phyloP scores from a whole-genome alignment of 2,329 filamentous ascomycete genomes.

The Colletotrichum phormii region DNA sequence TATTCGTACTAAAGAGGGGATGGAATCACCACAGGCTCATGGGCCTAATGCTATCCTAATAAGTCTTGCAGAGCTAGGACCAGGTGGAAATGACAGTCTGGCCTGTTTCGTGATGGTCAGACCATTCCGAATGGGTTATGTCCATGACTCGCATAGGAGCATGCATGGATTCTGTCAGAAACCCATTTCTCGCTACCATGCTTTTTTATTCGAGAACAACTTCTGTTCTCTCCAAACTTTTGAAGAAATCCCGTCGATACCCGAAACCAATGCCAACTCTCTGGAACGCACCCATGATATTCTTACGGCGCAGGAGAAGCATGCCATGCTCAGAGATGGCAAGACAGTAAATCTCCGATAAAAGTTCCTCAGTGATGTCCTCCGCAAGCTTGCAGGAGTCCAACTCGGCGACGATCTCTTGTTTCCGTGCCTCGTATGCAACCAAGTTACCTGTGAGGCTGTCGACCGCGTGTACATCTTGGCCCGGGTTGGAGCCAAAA shows the following conservation, averaged over 20 bases:
- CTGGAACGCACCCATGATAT: neutral
- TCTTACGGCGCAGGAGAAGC: neutral
- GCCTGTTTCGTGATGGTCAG: too few species aligned
- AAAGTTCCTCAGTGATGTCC: neutral
- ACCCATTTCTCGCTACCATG: too few species aligned
- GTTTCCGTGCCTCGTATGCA: neutral
- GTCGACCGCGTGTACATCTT: neutral
- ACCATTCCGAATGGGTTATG: too few species aligned
- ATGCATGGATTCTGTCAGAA: too few species aligned
- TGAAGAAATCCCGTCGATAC: neutral
- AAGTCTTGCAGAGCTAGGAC: too few species aligned
- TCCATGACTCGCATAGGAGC: too few species aligned
- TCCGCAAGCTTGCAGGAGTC: neutral
- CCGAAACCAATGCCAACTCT: neutral
- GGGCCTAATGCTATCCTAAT: too few species aligned
- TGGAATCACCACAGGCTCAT: too few species aligned
- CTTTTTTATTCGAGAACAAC: too few species aligned
- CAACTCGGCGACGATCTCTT: neutral
- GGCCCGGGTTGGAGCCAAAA: neutral
- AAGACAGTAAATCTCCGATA: neutral
- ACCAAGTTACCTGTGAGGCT: neutral
- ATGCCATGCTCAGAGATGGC: neutral
- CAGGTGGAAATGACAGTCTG: too few species aligned
- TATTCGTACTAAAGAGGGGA: too few species aligned
- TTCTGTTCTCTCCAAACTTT: too few species aligned